Percentiles rank a stretch among this genome's conserved stretches.
Conservation (phyloP, 2,329 filamentous ascomycete genomes). For the Pseudogymnoascus verrucosus region DNA sequence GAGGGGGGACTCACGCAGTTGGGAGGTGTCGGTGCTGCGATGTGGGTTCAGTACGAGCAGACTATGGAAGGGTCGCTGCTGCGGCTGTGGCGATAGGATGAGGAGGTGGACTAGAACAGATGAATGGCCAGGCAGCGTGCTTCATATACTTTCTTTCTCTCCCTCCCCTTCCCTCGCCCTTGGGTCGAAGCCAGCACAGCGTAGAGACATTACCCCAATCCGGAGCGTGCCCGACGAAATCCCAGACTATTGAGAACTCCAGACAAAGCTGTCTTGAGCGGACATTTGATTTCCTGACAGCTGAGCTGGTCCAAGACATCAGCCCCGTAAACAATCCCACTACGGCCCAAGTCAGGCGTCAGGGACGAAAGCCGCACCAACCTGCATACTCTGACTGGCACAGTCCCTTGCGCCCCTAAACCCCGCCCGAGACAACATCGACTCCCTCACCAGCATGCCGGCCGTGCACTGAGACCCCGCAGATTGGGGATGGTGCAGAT, state of each 20-base stretch:
- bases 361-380: background rate
- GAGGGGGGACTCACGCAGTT: background rate
- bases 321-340: background rate
- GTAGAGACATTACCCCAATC: background rate
- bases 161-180: background rate
- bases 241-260: background rate
- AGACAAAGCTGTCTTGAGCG: background rate
- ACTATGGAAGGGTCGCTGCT: background rate
- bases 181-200: background rate
- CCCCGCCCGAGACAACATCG: background rate
- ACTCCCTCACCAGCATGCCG: background rate
- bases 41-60: background rate
- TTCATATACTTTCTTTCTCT: background rate
- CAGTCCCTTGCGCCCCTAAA: background rate
- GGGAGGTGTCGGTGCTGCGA: background rate
- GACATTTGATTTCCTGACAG: background rate
- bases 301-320: background rate
- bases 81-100: background rate
- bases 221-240: background rate
- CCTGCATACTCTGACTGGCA: background rate
- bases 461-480: background rate
- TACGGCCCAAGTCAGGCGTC: background rate
- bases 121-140: background rate
- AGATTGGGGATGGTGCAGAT: background rate
- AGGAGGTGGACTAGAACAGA: background rate